Percentiles rank a stretch among this genome's conserved stretches.
These are phyloP conservation scores for Laetiporus sulphureus DNA, from an alignment of 1,284 basidiomycete genomes.

Conservation along the genomic window DNA sequence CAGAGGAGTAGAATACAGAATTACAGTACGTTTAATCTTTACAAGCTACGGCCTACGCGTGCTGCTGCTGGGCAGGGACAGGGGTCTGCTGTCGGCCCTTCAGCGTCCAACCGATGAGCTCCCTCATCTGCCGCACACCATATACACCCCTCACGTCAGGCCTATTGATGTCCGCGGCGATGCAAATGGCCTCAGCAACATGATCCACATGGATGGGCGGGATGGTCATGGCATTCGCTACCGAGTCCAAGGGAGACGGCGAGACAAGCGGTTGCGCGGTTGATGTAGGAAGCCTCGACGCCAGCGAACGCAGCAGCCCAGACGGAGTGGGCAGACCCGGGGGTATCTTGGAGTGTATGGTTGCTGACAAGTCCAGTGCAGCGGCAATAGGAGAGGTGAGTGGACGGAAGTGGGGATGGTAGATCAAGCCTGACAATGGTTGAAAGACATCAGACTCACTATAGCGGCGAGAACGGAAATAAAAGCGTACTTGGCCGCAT, in stretches of 20 bases:
- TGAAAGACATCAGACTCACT: constrained; percentile 8
- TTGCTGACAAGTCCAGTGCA: constrained; percentile 75
- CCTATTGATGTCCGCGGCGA: constrained; percentile 31
- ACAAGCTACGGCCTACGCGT: too few species aligned
- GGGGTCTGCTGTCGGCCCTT: constrained; percentile 23
- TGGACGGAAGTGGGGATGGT: constrained; percentile 91
- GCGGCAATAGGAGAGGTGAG: constrained; percentile 83
- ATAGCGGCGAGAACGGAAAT: constrained; percentile 6
- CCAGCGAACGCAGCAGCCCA: constrained; percentile 46
- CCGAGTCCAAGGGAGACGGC: constrained; percentile 51
- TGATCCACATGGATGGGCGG: constrained; percentile 96
- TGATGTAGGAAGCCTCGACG: constrained; percentile 28
- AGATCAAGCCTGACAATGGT: constrained; percentile 73
- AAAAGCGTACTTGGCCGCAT: constrained; percentile 73
- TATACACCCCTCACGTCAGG: constrained; percentile 61
- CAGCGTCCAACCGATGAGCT: constrained; percentile 58
- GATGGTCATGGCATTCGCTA: constrained; percentile 73
- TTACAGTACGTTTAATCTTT: too few species aligned
- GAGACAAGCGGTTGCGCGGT: constrained; percentile 22
- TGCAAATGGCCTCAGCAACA: constrained; percentile 80
- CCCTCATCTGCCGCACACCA: constrained; percentile 70
- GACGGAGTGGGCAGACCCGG: constrained; percentile 58
- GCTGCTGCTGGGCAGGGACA: not conserved
- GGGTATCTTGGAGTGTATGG: constrained; percentile 52
- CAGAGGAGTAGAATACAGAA: too few species aligned